Conservation (phyloP, 2,329 filamentous ascomycete species). For the Microcyclospora pomicola region DNA sequence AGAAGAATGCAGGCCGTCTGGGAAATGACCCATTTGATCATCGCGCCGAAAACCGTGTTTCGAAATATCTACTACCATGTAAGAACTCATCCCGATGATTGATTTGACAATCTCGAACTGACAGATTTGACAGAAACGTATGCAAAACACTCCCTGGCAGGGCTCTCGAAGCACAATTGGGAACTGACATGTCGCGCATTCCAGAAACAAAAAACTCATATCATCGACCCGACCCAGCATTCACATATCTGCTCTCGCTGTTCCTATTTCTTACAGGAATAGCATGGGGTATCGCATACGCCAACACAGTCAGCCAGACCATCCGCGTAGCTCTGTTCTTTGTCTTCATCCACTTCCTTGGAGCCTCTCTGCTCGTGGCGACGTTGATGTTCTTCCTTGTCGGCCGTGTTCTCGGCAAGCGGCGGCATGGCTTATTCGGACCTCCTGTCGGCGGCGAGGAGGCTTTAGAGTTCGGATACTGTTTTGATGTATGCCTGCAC, state of each 20-base stretch:
- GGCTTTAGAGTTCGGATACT: slow-evolving; percentile 55
- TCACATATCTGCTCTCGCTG: slow-evolving; percentile 55
- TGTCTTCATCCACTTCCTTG: slow-evolving; percentile 47
- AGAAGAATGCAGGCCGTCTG: slow-evolving; percentile 39
- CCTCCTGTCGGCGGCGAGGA: slow-evolving; percentile 37
- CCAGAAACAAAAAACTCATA: slow-evolving; percentile 54
- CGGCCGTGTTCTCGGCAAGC: slow-evolving; percentile 45
- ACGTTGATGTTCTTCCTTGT: slow-evolving; percentile 52
- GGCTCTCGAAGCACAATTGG: not conserved
- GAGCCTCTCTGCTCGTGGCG: slow-evolving; percentile 44
- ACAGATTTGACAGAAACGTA: slow-evolving; percentile 15
- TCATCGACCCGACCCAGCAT: slow-evolving; percentile 55
- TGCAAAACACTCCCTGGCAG: not conserved
- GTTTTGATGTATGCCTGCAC: slow-evolving; percentile 43
- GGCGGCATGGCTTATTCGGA: slow-evolving; percentile 44
- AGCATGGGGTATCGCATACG: slow-evolving; percentile 46
- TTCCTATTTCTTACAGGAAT: slow-evolving; percentile 42
- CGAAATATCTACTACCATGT: slow-evolving; percentile 58
- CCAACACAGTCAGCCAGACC: slow-evolving; percentile 29
- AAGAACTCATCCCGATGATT: slow-evolving; percentile 12
- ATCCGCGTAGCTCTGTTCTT: slow-evolving; percentile 35
- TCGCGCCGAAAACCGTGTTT: slow-evolving; percentile 58
- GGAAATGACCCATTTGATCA: slow-evolving; percentile 56
- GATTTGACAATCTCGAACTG: not conserved
- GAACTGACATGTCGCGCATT: not conserved